Evolutionary conservation across 371 early-diverging fungal species (phyloP).

Genomic region (Phascolomyces articulosus): DNA sequence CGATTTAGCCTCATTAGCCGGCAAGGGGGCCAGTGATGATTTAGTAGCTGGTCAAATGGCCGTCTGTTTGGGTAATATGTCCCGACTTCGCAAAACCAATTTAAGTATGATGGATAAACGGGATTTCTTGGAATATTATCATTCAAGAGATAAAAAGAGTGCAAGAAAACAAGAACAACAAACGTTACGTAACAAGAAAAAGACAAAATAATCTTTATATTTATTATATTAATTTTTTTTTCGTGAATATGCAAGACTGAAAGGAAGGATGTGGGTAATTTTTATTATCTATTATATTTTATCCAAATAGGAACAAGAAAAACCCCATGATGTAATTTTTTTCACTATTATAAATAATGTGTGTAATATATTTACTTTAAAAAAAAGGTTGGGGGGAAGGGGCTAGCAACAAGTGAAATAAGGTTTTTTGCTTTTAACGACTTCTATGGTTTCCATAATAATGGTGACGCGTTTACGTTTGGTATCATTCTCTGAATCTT

Average conservation of each 20-base stretch:
- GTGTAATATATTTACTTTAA: too few relatives aligned
- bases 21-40: constrained; percentile 41
- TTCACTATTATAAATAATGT: too few relatives aligned
- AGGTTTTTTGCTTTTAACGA: constrained; percentile 26
- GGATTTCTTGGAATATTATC: constrained; percentile 80
- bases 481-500: constrained; percentile 8
- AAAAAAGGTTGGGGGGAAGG: too few relatives aligned
- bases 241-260: too few relatives aligned
- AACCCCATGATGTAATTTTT: too few relatives aligned
- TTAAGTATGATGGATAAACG: constrained; percentile 75
- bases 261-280: too few relatives aligned
- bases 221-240: background rate
- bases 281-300: too few relatives aligned
- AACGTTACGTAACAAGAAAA: constrained; percentile 7
- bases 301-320: too few relatives aligned
- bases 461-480: constrained; percentile 19
- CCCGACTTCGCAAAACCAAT: constrained; percentile 77
- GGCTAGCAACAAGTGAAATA: constrained; percentile 35
- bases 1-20: constrained; percentile 32
- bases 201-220: background rate
- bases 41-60: constrained; percentile 62
- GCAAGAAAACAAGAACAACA: constrained; percentile 17
- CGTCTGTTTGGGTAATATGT: constrained; percentile 63
- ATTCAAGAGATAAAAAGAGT: constrained; percentile 52
- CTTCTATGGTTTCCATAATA: constrained; percentile 28